Conservation (phyloP, 768 basidiomycete genomes). For the Gymnopilus junonius region DNA sequence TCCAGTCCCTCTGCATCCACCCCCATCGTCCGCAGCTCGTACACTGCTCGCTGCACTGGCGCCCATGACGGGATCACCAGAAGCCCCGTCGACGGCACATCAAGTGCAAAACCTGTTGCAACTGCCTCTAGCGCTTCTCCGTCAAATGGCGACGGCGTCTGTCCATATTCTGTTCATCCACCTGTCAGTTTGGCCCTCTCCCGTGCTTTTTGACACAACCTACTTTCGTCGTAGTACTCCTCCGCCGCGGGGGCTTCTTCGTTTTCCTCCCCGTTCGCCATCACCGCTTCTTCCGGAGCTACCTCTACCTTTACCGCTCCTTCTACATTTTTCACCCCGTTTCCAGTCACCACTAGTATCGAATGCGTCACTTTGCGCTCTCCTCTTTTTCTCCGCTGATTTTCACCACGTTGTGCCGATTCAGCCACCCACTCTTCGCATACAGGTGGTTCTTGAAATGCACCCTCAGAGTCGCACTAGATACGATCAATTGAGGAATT, state of each 20-base stretch:
- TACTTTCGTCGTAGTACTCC: conserved; percentile 21
- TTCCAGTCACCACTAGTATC: conserved; percentile 62
- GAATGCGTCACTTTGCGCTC: conserved; percentile 44
- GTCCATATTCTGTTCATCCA: conserved; percentile 43
- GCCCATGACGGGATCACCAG: conserved; percentile 69
- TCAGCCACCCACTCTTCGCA: conserved; percentile 63
- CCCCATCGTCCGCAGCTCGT: conserved; percentile 67
- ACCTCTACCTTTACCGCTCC: conserved; percentile 45
- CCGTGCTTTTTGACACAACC: conserved; percentile 15
- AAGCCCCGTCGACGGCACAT: conserved; percentile 69
- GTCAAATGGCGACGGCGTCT: conserved; percentile 57
- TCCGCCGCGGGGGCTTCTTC: conserved; percentile 19
- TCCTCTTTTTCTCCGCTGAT: conserved; percentile 34
- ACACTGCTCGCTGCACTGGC: conserved; percentile 63
- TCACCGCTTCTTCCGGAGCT: conserved; percentile 55
- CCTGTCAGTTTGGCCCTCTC: conserved; percentile 17
- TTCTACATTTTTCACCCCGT: conserved; percentile 59
- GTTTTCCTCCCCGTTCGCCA: conserved; percentile 14
- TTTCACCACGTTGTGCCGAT: conserved; percentile 44
- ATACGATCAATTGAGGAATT: conserved; percentile 65
- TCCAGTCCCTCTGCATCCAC: conserved; percentile 70
- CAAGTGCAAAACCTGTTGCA: conserved; percentile 71
- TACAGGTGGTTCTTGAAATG: conserved; percentile 58
- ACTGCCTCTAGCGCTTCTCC: conserved; percentile 66
- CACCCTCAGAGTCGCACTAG: conserved; percentile 71